Conservation (phyloP, 352 stramenopile species). For the Globisporangium paroecandrum region DNA sequence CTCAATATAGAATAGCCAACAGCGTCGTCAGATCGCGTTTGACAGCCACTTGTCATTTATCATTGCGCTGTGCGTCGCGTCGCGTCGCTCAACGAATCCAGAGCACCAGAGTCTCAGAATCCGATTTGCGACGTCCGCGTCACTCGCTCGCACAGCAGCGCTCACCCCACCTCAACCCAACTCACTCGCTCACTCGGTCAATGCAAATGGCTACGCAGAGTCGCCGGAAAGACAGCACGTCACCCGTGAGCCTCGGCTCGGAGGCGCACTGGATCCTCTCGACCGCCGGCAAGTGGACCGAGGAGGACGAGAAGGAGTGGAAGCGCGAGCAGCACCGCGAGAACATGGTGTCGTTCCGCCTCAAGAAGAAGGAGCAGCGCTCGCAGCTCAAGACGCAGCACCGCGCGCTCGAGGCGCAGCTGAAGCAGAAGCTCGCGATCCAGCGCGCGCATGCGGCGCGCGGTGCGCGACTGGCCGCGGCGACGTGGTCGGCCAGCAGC, state of each 20-base stretch:
- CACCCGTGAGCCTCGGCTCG: slow-evolving; percentile 25
- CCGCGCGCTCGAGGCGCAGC: slow-evolving; percentile 29
- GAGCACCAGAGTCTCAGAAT: slow-evolving; percentile 5
- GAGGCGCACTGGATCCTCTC: slow-evolving; percentile 47
- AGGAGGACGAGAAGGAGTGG: slow-evolving; percentile 48
- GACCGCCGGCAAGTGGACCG: slow-evolving; percentile 37
- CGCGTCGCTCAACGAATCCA: background rate
- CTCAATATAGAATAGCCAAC: no score
- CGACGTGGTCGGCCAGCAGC: background rate
- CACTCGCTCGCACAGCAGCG: background rate
- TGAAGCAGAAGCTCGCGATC: slow-evolving; percentile 36
- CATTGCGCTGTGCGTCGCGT: background rate
- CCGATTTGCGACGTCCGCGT: slow-evolving; percentile 6
- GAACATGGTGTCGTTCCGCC: slow-evolving; percentile 51
- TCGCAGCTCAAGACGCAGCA: slow-evolving; percentile 34
- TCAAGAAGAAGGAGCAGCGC: slow-evolving; percentile 50
- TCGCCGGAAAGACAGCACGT: slow-evolving; percentile 10
- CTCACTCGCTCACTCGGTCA: background rate
- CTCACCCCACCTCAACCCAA: background rate
- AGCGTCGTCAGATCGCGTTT: background rate
- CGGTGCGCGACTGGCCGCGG: background rate
- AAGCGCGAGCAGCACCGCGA: slow-evolving; percentile 46
- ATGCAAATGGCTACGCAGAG: slow-evolving; percentile 16
- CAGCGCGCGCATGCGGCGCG: slow-evolving; percentile 27
- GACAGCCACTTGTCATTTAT: background rate